Conservation (phyloP, 345 rosid species). For the Eutrema heterophyllum region DNA sequence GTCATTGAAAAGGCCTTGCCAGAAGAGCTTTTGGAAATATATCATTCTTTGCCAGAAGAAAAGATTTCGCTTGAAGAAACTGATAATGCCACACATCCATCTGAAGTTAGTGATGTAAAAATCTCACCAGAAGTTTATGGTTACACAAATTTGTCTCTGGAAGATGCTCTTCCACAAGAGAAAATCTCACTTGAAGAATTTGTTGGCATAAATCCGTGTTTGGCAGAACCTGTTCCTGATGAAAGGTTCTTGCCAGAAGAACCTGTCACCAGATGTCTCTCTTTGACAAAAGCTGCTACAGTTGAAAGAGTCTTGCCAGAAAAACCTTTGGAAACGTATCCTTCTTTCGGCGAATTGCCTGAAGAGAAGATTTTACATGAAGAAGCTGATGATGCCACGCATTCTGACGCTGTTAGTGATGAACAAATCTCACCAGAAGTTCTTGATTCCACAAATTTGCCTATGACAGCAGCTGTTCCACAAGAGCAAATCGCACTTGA, state of each 20-base stretch:
- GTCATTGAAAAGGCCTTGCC: neutral
- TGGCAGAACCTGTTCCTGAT: constrained; percentile 3
- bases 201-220: neutral
- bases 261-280: neutral
- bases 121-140: neutral
- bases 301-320: constrained; percentile 2
- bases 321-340: neutral
- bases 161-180: neutral
- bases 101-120: constrained; percentile 1
- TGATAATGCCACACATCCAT: constrained; percentile 1
- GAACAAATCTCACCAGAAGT: neutral
- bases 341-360: constrained; percentile 7
- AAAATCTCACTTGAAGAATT: neutral
- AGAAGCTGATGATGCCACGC: constrained; percentile 7
- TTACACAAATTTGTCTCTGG: neutral
- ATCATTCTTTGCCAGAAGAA: neutral
- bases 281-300: neutral
- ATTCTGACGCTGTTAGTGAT: constrained; percentile 14
- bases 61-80: neutral
- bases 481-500: neutral
- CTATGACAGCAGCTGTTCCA: constrained; percentile 1
- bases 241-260: constrained; percentile 11
- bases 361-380: neutral
- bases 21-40: constrained; percentile 3
- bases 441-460: neutral